Evolutionary conservation across 2,329 filamentous ascomycete genomes (phyloP), one percentile per base, ranked within the genome.

Genomic region (Fusarium brachygibbosum): DNA sequence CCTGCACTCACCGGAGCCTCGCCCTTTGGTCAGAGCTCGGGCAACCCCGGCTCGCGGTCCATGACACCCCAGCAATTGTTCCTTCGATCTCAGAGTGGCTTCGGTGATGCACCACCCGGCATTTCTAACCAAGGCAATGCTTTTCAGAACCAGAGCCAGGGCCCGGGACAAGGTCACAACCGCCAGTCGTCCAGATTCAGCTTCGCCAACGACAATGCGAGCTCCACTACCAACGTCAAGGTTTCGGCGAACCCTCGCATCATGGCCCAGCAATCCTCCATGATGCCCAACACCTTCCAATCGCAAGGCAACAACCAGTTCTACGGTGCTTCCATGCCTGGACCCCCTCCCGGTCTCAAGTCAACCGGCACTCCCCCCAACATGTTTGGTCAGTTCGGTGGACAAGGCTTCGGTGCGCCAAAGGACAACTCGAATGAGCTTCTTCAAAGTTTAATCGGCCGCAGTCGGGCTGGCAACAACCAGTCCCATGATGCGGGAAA

Each of bases 331-430:
- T 93, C 93, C 12, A 93, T 98, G 75, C 93, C 97, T 75, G 95
- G 94, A 5, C 96, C 97, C 29, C 96, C 96, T 63, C 97, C 96
- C 1, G 96, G 96, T 12, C 85, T 99, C 29, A 99, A 99, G 82
- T 97, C 95, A 23, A 94, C 94, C 4, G 93, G 94, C 41, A 98
- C 95, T 19, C 95, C 96, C 60, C 95, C 96, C 17, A 94, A 93
- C 74, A 96, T 98, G 88, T 98, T 98, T 80, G 92, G 93, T 31
- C 94, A 98, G 48, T 98, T 97, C 77, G 92, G 92, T 44, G 91
- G 87, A 66, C 84, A 87, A 50, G 89, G 89, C 41, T 93, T 97
- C 73, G 86, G 84, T 65, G 81, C 85, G 63, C 89, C 90, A 65
- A 94, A 96, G 81, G 94, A 97, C 66, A 82, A 83, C 64, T 84